phyloP scores from a whole-genome alignment of 208 protist genomes.

The Blastocrithidia nonstop region DNA sequence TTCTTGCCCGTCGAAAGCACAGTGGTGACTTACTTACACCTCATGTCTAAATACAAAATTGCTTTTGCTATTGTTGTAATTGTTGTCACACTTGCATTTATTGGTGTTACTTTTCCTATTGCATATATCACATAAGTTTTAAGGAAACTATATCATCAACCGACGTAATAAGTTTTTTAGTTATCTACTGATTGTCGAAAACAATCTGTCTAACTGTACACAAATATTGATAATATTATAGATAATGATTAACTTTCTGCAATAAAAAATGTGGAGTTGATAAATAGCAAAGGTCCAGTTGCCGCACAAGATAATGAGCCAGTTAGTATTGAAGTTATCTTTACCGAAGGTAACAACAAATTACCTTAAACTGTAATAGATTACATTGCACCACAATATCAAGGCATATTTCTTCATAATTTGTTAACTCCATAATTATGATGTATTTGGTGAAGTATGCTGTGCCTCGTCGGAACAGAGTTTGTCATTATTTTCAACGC shows the following conservation, averaged over 20 bases:
- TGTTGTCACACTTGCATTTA: conserved; percentile 5
- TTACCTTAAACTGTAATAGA: conserved; percentile 35
- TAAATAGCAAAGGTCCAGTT: too few relatives aligned
- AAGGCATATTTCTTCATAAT: conserved; percentile 30
- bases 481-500: conserved; percentile 57
- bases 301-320: too few relatives aligned
- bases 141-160: not conserved
- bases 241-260: not conserved
- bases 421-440: conserved; percentile 24
- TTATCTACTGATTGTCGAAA: not conserved
- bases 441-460: conserved; percentile 30
- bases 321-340: too few relatives aligned
- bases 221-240: not conserved
- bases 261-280: not conserved
- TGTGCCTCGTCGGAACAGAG: conserved; percentile 23
- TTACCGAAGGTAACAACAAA: too few relatives aligned
- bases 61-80: conserved; percentile 23
- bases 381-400: conserved; percentile 50
- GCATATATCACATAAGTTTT: not conserved
- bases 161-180: conserved; percentile 7
- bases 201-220: not conserved
- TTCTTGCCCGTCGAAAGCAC: conserved; percentile 35
- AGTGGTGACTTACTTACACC: conserved; percentile 15
- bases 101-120: not conserved
- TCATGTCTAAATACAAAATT: not conserved